Percentiles rank a stretch among this genome's conserved stretches.
These are phyloP conservation scores for Microglena sp. DNA, from an alignment of 139 green algal genomes.

Conservation along the genomic window DNA sequence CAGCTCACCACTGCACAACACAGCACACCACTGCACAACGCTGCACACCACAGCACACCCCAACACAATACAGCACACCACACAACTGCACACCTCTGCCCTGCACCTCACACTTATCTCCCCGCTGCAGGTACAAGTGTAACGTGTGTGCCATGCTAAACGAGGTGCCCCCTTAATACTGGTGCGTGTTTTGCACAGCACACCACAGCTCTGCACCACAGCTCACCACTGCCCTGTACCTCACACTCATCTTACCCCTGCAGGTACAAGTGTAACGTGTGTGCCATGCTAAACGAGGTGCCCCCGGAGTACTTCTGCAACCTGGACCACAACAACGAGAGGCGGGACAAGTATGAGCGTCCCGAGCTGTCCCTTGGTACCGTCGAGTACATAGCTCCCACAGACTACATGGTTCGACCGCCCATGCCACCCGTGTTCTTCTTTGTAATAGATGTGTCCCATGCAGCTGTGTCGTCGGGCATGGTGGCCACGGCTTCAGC, in stretches of 20 bases:
- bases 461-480: constrained; percentile 42
- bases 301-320: constrained; percentile 89
- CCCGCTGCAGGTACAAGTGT: constrained; percentile 63
- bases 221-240: too few species aligned
- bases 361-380: constrained; percentile 81
- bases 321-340: constrained; percentile 59
- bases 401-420: constrained; percentile 80
- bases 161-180: too few species aligned
- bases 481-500: constrained; percentile 10
- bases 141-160: constrained; percentile 93
- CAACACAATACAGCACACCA: too few species aligned
- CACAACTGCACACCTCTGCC: too few species aligned
- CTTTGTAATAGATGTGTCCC: constrained; percentile 77
- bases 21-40: too few species aligned
- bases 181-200: too few species aligned
- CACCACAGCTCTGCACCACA: too few species aligned
- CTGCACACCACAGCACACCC: too few species aligned
- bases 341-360: constrained; percentile 66
- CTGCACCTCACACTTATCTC: too few species aligned
- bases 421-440: constrained; percentile 82
- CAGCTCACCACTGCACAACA: too few species aligned
- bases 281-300: constrained; percentile 86
- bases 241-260: too few species aligned
- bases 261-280: too few species aligned
- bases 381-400: constrained; percentile 87